These are phyloP conservation scores for Tagetes patula DNA, from an alignment of 129 eudicot genomes.

Conservation along the genomic window DNA sequence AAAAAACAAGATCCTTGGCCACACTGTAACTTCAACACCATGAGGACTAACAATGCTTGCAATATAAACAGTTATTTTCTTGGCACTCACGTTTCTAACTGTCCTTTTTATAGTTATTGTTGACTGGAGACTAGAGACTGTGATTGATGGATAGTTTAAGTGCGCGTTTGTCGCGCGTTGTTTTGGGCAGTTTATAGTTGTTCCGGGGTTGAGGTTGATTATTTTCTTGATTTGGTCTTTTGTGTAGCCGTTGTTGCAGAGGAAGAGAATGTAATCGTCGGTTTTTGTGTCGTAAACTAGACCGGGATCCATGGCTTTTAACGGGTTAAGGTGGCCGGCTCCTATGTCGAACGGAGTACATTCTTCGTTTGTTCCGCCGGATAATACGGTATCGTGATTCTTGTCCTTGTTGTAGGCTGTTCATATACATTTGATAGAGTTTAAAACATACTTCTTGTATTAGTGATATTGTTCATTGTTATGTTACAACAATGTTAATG, in stretches of 20 bases:
- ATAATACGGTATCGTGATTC: conserved; percentile 43
- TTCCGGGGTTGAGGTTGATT: conserved; percentile 9
- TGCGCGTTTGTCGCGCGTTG: conserved; percentile 22
- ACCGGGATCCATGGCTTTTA: conserved; percentile 70
- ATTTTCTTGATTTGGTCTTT: conserved; percentile 49
- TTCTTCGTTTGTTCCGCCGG: conserved; percentile 47
- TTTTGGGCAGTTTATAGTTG: conserved; percentile 35
- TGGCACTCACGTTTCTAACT: conserved; percentile 50
- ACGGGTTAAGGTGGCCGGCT: conserved; percentile 66
- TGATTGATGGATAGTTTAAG: conserved; percentile 65
- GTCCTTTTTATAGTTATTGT: conserved; percentile 49
- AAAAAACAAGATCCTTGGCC: conserved; percentile 66
- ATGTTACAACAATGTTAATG: background rate
- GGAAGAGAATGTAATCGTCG: conserved; percentile 51
- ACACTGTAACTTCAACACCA: conserved; percentile 66
- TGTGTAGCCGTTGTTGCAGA: conserved; percentile 63
- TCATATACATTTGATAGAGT: background rate
- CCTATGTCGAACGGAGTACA: conserved; percentile 70
- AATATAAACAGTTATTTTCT: conserved; percentile 45
- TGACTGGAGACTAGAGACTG: conserved; percentile 43
- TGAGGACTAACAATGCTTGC: conserved; percentile 47
- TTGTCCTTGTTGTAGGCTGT: conserved; percentile 58
- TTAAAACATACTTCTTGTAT: conserved; percentile 1
- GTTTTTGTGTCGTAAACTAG: conserved; percentile 56
- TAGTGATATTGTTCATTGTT: background rate